These are phyloP conservation scores for Leishmania turanica DNA, from an alignment of 208 protist species.

Conservation along the genomic window DNA sequence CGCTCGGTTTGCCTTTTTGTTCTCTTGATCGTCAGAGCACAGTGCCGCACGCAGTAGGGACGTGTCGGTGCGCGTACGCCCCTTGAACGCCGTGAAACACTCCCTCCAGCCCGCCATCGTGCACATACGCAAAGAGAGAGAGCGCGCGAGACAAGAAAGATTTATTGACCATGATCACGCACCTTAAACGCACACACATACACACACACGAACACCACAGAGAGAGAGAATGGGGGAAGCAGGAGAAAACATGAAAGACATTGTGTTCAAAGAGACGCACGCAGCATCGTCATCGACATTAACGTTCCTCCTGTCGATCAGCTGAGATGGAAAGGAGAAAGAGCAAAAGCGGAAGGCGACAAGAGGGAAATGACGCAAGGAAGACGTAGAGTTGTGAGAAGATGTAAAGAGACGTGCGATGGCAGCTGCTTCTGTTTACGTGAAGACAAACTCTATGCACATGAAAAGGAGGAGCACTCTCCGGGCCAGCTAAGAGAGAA, in stretches of 20 bases:
- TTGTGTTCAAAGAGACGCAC: neutral
- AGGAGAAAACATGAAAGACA: neutral
- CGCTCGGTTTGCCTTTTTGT: neutral
- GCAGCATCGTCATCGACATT: neutral
- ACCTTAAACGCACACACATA: neutral
- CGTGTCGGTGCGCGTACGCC: neutral
- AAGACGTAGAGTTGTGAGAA: neutral
- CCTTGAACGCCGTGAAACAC: neutral
- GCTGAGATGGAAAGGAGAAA: neutral
- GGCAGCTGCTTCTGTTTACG: neutral
- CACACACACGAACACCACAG: neutral
- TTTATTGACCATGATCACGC: neutral
- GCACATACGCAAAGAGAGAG: slow-evolving; percentile 3
- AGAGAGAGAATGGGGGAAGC: neutral
- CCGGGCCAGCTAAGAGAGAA: neutral
- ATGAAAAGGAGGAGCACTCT: neutral
- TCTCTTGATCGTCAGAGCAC: neutral
- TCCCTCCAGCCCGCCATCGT: neutral
- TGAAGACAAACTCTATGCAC: neutral
- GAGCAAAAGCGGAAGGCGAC: too few species aligned
- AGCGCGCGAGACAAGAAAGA: neutral
- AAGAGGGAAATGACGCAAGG: too few species aligned
- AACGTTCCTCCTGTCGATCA: neutral
- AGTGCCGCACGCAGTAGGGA: neutral
- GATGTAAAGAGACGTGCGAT: neutral